Base-by-base conservation (phyloP, 805 yeast genomes). In the Aciculoconidium aculeatum region DNA sequence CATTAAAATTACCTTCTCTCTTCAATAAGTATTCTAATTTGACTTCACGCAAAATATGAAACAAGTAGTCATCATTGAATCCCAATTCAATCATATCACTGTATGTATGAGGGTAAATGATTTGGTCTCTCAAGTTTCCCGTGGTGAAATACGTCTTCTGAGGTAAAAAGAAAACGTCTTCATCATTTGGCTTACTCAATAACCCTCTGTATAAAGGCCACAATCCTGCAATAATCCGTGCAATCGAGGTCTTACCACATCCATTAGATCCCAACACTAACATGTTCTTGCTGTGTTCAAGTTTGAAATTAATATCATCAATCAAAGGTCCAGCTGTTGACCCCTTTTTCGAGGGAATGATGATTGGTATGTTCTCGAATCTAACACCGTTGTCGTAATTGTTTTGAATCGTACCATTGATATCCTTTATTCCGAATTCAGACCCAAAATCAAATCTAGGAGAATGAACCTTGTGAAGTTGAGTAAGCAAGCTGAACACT, bases 151-250 rank as follows among this genome's bases (percentile, higher is more conserved):
- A 88, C 5, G 94, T 80, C 44, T 80, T 75, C 59, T 88, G 96
- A 8, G 96, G 94, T 32, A 88, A 67, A 51, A 77, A 87, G 35
- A 78, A 67, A 15, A 88, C 70, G 39, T 85, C 87, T 26, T 70
- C 71, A 28, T 70, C 70, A 24, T 65, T 57, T 10, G 95, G 95
- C 45, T 80, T 80, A 4, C 94, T 82, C 25, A 88, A 59, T 32
- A 87, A 67, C 0, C 96, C 96, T 40, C 68, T 63, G 55, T 83
- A 88, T 15, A 85, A 66, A 9, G 97, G 96, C 96, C 96, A 88
- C 37, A 88, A 63, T 13, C 90, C 94, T 5, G 94, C 88, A 35
- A 87, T 66, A 3, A 88, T 69, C 39, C 96, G 66, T 29, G 87
- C 77, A 41, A 88, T 80, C 0, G 95, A 77, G 6, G 94, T 80